These are phyloP conservation scores for Penicillium sp. DNA, from an alignment of 2,329 filamentous ascomycete species.

Conservation along the genomic window DNA sequence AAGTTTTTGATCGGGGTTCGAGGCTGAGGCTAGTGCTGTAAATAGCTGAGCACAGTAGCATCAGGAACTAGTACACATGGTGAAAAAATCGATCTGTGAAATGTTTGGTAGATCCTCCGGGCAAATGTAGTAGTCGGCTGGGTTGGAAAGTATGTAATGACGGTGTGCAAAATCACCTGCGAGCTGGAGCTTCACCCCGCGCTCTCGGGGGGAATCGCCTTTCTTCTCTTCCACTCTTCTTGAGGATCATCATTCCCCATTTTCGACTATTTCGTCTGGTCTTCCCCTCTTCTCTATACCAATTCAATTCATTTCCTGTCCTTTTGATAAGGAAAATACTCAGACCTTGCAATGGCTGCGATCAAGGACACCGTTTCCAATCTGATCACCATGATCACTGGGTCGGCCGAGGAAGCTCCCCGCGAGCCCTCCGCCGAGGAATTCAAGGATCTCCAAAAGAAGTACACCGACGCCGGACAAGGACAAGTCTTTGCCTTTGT, in stretches of 20 bases:
- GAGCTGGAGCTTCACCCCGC: constrained; percentile 24
- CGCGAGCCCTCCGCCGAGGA: constrained; percentile 57
- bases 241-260: not conserved
- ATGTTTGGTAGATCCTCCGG: too few species aligned
- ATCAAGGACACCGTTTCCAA: constrained; percentile 45
- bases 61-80: too few species aligned
- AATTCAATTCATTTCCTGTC: too few species aligned
- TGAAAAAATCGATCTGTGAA: too few species aligned
- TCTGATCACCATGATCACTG: constrained; percentile 44
- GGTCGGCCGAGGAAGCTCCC: constrained; percentile 32
- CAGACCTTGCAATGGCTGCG: constrained; percentile 30
- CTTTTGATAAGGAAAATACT: too few species aligned
- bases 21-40: not conserved
- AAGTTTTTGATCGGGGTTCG: not conserved
- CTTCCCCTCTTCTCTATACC: not conserved
- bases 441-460: constrained; percentile 61
- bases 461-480: constrained; percentile 69
- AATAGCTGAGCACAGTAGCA: too few species aligned
- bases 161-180: constrained; percentile 12
- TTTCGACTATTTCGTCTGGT: not conserved
- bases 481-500: constrained; percentile 83
- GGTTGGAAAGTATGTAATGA: constrained; percentile 6
- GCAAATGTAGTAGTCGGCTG: too few species aligned
- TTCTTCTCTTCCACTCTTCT: constrained; percentile 3
- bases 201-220: constrained; percentile 15